phyloP scores from a whole-genome alignment of 345 rosid species.

The Sonneratia caseolaris region DNA sequence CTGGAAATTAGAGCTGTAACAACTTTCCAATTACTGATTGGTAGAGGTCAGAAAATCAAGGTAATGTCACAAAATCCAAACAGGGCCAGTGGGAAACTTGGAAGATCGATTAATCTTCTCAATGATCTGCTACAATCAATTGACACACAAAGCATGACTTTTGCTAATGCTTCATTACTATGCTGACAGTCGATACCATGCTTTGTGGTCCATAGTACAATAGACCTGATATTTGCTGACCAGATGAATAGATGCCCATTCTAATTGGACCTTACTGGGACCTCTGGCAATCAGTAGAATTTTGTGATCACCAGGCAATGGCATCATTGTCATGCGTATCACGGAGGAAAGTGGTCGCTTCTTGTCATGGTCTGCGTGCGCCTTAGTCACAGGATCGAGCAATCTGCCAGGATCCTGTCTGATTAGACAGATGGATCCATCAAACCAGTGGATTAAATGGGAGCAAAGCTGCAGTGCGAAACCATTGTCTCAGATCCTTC shows the following conservation, averaged over 20 bases:
- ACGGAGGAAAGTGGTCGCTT: background rate
- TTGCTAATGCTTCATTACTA: background rate
- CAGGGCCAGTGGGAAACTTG: background rate
- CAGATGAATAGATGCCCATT: background rate
- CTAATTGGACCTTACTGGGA: background rate
- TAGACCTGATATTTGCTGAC: background rate
- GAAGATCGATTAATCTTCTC: background rate
- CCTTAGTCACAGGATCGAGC: background rate
- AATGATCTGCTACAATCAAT: background rate
- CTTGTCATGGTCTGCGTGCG: background rate
- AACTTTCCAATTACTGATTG: background rate
- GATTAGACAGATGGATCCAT: background rate
- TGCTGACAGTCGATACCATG: background rate
- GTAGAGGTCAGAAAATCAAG: background rate
- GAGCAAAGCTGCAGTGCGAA: too few relatives aligned
- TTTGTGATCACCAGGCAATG: background rate
- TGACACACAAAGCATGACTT: background rate
- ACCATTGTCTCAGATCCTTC: too few relatives aligned
- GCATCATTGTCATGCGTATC: background rate
- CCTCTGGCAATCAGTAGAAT: background rate
- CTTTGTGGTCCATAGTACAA: background rate
- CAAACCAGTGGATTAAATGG: too few relatives aligned
- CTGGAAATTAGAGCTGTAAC: too few relatives aligned
- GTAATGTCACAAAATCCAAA: background rate
- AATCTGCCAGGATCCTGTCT: background rate